A percentile compares a stretch with the other conserved stretches of the same genome.
Evolutionary conservation across 2,329 filamentous ascomycete genomes (phyloP).

Genomic region (Lecanoromycetidae sp.): DNA sequence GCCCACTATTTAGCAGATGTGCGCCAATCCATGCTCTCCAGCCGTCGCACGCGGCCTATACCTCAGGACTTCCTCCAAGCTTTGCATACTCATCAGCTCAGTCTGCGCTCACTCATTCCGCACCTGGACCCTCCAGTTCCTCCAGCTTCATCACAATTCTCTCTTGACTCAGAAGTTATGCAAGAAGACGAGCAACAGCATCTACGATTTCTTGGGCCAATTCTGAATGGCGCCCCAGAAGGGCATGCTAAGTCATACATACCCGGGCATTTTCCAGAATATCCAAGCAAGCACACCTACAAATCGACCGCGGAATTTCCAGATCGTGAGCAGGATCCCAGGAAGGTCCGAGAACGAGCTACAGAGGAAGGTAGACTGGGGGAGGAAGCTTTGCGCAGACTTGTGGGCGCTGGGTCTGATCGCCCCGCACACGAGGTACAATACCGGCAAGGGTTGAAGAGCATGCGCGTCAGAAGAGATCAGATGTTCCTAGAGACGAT

Average conservation of each 20-base stretch:
- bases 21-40: slow-evolving; percentile 45
- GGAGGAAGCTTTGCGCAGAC: slow-evolving; percentile 51
- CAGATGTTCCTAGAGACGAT: slow-evolving; percentile 15
- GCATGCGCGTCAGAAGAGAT: slow-evolving; percentile 8
- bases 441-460: neutral
- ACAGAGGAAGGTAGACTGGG: slow-evolving; percentile 54
- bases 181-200: slow-evolving; percentile 26
- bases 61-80: slow-evolving; percentile 48
- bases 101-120: slow-evolving; percentile 24
- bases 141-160: slow-evolving; percentile 18
- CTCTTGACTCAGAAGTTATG: slow-evolving; percentile 30
- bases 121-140: slow-evolving; percentile 33
- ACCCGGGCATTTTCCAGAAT: slow-evolving; percentile 47
- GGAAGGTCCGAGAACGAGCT: slow-evolving; percentile 48
- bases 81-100: slow-evolving; percentile 32
- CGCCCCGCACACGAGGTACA: neutral
- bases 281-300: slow-evolving; percentile 54
- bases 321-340: slow-evolving; percentile 46
- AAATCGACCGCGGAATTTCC: slow-evolving; percentile 47
- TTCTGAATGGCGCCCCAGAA: slow-evolving; percentile 37
- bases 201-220: slow-evolving; percentile 39
- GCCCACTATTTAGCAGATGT: slow-evolving; percentile 42
- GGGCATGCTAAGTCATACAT: slow-evolving; percentile 41
- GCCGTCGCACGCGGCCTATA: slow-evolving; percentile 43
- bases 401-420: slow-evolving; percentile 37